Evolutionary conservation across 352 stramenopile genomes (phyloP), one percentile per base, ranked within the genome.

Genomic region (Globisporangium perplexum): DNA sequence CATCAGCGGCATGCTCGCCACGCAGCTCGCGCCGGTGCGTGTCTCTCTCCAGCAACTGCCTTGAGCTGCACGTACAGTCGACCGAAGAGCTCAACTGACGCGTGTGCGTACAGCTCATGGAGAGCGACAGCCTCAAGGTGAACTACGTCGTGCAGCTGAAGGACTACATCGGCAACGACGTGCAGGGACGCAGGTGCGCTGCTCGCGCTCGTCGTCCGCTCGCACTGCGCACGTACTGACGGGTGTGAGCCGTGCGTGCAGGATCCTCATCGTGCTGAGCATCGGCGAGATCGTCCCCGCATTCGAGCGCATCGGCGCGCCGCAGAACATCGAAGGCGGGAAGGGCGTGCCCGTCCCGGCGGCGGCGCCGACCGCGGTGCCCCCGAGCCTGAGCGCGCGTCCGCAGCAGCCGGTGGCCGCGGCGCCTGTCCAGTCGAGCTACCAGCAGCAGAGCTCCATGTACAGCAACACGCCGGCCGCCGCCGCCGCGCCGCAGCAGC

Each of bases 1-100:
- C 65, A 91, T 94, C 56, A 94, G 84, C 59, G 84, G 84, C 51
- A 94, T 94, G 84, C 69, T 94, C 22, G 83, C 84, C 14, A 91
- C 82, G 41, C 84, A 94, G 61, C 56, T 94, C 36, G 78, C 80
- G 15, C 69, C 77, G 46, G 84, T 94, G 70, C 41, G 69, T 68
- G 11, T 33, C 14, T 12, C 8, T 30, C 15, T 23, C n/a, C 10
- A 18, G 26, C 33, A 39, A 17, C 33, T 39, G 33, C 30, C 8
- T 8, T 6, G 26, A 30, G 3, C 24, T 18, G 30, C 18, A 30
- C 6, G 8, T n/a, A 1, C 33, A 5, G 23, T 11, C 36, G 33
- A 18, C 5, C 33, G 15, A 12, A 18, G 33, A 39, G 23, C 35
- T 24, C 26, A n/a, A 23, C n/a, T n/a, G 20, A 5, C 43, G 7